Evolutionary conservation across 2,329 filamentous ascomycete species (phyloP).

Genomic region (Pezicula rhizophila): DNA sequence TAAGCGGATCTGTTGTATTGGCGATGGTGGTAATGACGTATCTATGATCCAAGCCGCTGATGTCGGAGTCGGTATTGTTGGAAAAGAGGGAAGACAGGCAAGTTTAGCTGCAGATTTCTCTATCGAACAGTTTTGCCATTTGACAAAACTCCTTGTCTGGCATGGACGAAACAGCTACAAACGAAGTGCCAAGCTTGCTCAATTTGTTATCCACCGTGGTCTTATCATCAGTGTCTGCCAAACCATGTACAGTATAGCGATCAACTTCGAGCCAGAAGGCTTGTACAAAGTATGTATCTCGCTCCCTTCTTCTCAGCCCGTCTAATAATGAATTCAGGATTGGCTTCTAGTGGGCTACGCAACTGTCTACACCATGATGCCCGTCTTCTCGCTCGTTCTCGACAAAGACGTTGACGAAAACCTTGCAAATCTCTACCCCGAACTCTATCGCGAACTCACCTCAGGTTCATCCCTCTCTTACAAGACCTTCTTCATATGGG

Average conservation of each 20-base stretch:
- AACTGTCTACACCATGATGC: constrained; percentile 88
- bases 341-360: constrained; percentile 97
- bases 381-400: constrained; percentile 87
- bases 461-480: constrained; percentile 81
- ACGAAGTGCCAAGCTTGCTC: constrained; percentile 86
- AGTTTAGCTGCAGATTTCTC: constrained; percentile 94
- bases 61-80: constrained; percentile 94
- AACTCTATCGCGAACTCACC: constrained; percentile 97
- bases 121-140: constrained; percentile 88
- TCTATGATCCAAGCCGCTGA: constrained; percentile 99
- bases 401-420: constrained; percentile 94
- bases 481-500: constrained; percentile 94
- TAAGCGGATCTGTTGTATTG: constrained; percentile 95
- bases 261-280: constrained; percentile 86
- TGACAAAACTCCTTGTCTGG: constrained; percentile 98
- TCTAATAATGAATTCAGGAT: constrained; percentile 44
- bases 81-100: constrained; percentile 93
- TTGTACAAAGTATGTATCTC: constrained; percentile 62
- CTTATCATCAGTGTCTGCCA: constrained; percentile 94
- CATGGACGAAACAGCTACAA: constrained; percentile 98
- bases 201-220: constrained; percentile 97
- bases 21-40: constrained; percentile 96
- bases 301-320: neutral
- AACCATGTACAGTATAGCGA: constrained; percentile 93
- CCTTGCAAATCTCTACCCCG: constrained; percentile 89